These are phyloP conservation scores for Goffeauzyma gilvescens DNA, from an alignment of 768 basidiomycete genomes.

Conservation along the genomic window DNA sequence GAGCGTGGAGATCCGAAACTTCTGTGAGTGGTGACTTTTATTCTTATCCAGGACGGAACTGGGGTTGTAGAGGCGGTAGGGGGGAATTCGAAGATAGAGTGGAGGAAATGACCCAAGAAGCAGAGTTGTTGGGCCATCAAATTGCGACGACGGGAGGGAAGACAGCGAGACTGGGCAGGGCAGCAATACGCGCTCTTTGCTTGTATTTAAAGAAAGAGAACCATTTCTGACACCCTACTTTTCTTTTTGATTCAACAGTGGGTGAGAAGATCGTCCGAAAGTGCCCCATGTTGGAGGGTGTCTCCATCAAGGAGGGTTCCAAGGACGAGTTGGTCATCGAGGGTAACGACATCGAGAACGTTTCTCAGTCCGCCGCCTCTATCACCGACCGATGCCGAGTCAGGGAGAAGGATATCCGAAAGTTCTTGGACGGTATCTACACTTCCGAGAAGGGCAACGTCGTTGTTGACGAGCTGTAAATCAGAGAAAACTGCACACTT, in stretches of 20 bases:
- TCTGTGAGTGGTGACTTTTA: constrained; percentile 21
- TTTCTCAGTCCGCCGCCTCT: constrained; percentile 92
- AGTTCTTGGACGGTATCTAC: constrained; percentile 49
- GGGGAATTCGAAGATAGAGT: no score
- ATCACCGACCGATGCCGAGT: constrained; percentile 94
- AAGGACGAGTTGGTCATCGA: constrained; percentile 50
- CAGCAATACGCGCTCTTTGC: no score
- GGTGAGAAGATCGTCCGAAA: constrained; percentile 65
- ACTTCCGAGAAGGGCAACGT: constrained; percentile 30
- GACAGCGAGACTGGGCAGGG: no score
- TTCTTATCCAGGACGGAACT: neutral
- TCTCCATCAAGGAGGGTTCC: constrained; percentile 24
- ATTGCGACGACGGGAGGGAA: no score
- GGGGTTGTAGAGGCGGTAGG: neutral
- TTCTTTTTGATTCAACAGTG: constrained; percentile 15
- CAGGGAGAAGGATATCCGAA: constrained; percentile 96
- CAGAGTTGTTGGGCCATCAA: no score
- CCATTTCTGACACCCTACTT: no score
- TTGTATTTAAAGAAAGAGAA: no score
- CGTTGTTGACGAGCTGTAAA: constrained; percentile 16
- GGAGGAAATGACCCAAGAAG: neutral
- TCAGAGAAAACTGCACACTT: no score
- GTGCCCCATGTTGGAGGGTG: constrained; percentile 78
- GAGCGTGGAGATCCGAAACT: constrained; percentile 33
- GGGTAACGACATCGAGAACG: constrained; percentile 90